phyloP scores from a whole-genome alignment of 2,329 filamentous ascomycete species.

The Coniochaeta sp. region DNA sequence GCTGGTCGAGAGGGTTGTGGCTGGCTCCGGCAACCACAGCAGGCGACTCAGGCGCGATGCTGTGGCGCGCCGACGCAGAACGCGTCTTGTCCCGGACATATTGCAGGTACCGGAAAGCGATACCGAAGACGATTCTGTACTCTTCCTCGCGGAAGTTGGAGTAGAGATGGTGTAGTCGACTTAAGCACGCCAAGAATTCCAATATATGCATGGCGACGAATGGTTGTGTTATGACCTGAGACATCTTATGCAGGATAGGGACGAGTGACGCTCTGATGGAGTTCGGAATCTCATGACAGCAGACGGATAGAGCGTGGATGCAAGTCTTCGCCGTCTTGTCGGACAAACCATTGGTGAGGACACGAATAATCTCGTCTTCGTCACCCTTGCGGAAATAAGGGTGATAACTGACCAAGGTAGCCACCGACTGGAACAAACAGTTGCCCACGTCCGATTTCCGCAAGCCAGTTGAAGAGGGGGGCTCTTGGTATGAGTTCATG shows the following conservation, averaged over 20 bases:
- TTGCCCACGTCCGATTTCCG: conserved; percentile 84
- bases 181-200: conserved; percentile 87
- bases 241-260: conserved; percentile 85
- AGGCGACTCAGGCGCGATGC: conserved; percentile 31
- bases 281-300: conserved; percentile 86
- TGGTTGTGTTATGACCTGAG: conserved; percentile 89
- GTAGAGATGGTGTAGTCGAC: conserved; percentile 75
- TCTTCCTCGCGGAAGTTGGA: conserved; percentile 87
- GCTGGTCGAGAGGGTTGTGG: conserved; percentile 20
- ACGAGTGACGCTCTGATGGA: conserved; percentile 82
- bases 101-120: conserved; percentile 89
- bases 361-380: conserved; percentile 80
- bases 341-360: conserved; percentile 81
- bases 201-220: conserved; percentile 90
- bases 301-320: conserved; percentile 90
- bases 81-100: conserved; percentile 67
- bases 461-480: conserved; percentile 69
- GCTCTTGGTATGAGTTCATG: conserved; percentile 70
- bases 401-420: conserved; percentile 86
- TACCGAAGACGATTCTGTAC: conserved; percentile 88
- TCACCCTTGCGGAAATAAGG: conserved; percentile 75
- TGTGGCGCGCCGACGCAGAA: conserved; percentile 35
- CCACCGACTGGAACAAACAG: conserved; percentile 80
- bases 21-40: conserved; percentile 10
- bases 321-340: conserved; percentile 86